Evolutionary conservation across 306 rosid species (phyloP), one percentile per base, ranked within the genome.

Genomic region (Arachis hypogaea): DNA sequence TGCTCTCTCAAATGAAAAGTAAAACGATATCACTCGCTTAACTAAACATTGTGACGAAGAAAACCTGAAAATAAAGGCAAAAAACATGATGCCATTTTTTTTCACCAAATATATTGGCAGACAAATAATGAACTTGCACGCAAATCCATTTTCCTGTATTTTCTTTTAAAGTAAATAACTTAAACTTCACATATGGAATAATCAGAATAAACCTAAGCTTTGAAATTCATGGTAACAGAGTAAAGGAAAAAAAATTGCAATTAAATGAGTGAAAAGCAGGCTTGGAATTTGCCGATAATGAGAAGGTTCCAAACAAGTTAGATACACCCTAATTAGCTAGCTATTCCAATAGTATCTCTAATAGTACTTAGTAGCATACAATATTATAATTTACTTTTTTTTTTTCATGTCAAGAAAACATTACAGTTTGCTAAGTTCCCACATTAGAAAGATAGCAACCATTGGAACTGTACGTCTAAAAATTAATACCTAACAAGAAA

Each of bases 11-110:
- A 54, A 30, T 70, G 70, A 60, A 80, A 82, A 79, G 58, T 64
- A 4, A n/a, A 28, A 43, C 2, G 52, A 61, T 28, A 64, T 74
- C 70, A 29, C 76, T 49, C 10, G 70, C 77, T 76, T 62, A 63
- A 73, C 51, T 71, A 44, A 28, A 64, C 80, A 77, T 38, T 69
- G 55, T 79, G 55, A 66, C 4, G 36, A 74, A 22, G 46, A 69
- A 80, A 73, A 71, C 81, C 85, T 84, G 85, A 81, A 78, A 68
- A 65, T 5, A 55, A 6, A 77, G 12, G 40, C 49, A 6, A 11
- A 30, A 51, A 72, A 72, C n/a, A 38, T n/a, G 30, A 59, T 3
- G 40, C 46, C 46, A 45, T 40, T 42, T 38, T 14, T 38, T 18
- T 46, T 49, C 40, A 49, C 75, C 43, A 63, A 45, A 63, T 22